Evolutionary conservation across 1,284 basidiomycete species (phyloP).

Genomic region (Leccinum ponderosum): DNA sequence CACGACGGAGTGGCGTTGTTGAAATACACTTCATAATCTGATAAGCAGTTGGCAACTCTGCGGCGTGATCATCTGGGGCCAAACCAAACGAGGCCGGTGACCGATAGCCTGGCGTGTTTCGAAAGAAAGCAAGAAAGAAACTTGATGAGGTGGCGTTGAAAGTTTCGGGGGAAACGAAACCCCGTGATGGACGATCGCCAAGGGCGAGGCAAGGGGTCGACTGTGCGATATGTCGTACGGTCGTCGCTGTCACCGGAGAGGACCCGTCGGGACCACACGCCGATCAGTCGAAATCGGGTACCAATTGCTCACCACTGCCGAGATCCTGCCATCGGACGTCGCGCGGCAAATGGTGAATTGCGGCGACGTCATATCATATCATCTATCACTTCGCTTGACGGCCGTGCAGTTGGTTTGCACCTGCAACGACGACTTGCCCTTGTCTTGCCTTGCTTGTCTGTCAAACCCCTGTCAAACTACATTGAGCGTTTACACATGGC

Average conservation of each 20-base stretch:
- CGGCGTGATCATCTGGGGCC: constrained; percentile 18
- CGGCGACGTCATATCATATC: not conserved
- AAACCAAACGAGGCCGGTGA: constrained; percentile 2
- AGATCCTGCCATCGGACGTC: not conserved
- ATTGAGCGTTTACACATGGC: constrained; percentile 12
- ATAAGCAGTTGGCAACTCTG: constrained; percentile 21
- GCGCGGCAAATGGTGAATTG: not conserved
- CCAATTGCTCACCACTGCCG: constrained; percentile 1
- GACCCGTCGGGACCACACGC: constrained; percentile 7
- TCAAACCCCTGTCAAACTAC: constrained; percentile 15
- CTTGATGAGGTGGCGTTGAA: constrained; percentile 23
- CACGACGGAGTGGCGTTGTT: constrained; percentile 19
- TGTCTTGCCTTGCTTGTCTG: constrained; percentile 3
- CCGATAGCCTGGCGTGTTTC: constrained; percentile 15
- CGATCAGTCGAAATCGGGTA: constrained; percentile 7
- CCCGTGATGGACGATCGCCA: not conserved
- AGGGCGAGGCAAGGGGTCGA: not conserved
- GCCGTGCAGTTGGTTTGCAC: not conserved
- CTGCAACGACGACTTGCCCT: not conserved
- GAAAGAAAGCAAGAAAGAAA: constrained; percentile 11
- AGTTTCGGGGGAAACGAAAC: constrained; percentile 8
- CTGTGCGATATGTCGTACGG: constrained; percentile 5
- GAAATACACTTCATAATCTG: constrained; percentile 15
- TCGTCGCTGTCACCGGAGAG: constrained; percentile 2
- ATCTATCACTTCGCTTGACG: not conserved